phyloP scores from a whole-genome alignment of 495 filamentous ascomycete species.

The Peziza echinospora region DNA sequence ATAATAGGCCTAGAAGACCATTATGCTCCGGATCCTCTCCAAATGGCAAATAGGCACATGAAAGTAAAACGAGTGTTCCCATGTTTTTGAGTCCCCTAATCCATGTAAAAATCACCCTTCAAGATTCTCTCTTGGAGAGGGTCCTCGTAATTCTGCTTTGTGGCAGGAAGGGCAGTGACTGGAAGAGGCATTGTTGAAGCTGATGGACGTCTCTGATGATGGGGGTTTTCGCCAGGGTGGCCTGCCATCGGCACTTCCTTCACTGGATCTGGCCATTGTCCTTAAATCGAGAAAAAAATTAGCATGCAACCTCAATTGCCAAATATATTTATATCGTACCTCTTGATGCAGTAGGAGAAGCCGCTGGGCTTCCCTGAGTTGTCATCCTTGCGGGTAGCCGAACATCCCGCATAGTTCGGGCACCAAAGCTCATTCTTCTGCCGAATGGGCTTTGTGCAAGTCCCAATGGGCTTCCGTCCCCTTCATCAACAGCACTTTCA shows the following conservation, averaged over 20 bases:
- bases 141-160: conserved; percentile 53
- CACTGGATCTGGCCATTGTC: too few relatives aligned
- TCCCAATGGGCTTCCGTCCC: conserved; percentile 40
- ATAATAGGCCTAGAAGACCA: too few relatives aligned
- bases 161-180: conserved; percentile 23
- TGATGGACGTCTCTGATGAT: conserved; percentile 14
- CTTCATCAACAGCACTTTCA: conserved; percentile 64
- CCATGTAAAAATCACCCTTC: conserved; percentile 96
- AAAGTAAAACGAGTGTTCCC: too few relatives aligned
- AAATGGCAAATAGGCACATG: too few relatives aligned
- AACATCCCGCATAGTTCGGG: conserved; percentile 56
- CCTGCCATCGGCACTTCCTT: too few relatives aligned
- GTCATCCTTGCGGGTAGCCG: conserved; percentile 20
- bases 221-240: conserved; percentile 9
- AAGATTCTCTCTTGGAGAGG: conserved; percentile 89
- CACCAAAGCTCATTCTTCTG: conserved; percentile 78
- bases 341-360: conserved; percentile 15
- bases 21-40: too few relatives aligned
- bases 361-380: conserved; percentile 1
- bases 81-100: too few relatives aligned
- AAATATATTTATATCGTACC: conserved; percentile 11
- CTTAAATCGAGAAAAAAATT: too few relatives aligned
- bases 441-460: conserved; percentile 39
- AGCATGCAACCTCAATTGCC: too few relatives aligned
- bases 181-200: conserved; percentile 21